Base-by-base conservation (phyloP, 176 grass and related monocot species). In the Carex kokanica region DNA sequence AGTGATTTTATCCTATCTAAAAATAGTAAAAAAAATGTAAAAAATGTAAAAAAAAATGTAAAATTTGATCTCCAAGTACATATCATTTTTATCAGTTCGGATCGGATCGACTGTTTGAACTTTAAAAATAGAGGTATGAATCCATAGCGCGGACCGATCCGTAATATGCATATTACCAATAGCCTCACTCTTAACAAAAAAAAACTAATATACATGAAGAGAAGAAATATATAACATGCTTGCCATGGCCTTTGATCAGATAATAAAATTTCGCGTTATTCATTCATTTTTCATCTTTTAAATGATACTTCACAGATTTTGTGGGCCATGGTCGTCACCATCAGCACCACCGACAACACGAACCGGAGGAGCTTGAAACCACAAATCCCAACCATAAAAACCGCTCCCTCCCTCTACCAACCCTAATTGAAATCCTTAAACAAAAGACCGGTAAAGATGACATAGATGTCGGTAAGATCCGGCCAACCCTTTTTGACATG, bases 381-480 rank as follows among this genome's bases (percentile, higher is more conserved):
- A 55, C 13, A 63, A 31, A 91, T 58, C 41, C 83, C 45, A 79
- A 83, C 27, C 38, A 89, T 66, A 92, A 92, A 84, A 97, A 92
- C 64, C 88, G 88, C 8, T 84, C 94, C 1, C 81, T 95, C 12
- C 93, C 96, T 24, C 78, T 98, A 7, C 84, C 96, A n/a, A 91
- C 86, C 51, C 56, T 95, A 47, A 90, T 98, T 65, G 96, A 98
- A 12, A 95, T 98, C 79, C 85, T 98, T 14, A 95, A 98, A 88
- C 88, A 98, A 78, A 88, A 98, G 83, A 95, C 89, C 32, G 96
- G 96, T 15, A 98, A 95, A 83, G 84, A 98, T 31, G 91, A 98
- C 85, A 98, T 98, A 29, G 93, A 95, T 38, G 89, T 93, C 40
- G 96, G 96, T n/a, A 91, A 94, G 51, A 90, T 98, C 54, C 86